Conservation (phyloP, 495 filamentous ascomycete species). For the Lasiosphaeria ovina region DNA sequence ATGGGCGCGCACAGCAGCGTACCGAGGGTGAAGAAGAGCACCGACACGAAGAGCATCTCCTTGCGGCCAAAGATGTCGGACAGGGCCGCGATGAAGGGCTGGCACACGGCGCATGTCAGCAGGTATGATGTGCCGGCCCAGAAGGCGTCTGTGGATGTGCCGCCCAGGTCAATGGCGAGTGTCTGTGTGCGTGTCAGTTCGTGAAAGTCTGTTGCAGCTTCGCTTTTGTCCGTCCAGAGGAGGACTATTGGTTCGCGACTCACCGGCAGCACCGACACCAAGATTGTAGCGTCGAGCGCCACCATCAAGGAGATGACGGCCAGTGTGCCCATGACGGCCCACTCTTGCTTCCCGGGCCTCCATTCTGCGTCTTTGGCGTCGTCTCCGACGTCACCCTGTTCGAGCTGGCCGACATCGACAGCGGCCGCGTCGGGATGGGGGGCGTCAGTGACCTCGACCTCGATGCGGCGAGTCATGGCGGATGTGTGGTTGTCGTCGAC, state of each 20-base stretch:
- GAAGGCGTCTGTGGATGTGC: slow-evolving; percentile 48
- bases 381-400: slow-evolving; percentile 20
- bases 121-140: slow-evolving; percentile 57
- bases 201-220: background rate
- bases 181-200: slow-evolving; percentile 11
- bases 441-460: background rate
- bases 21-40: slow-evolving; percentile 45
- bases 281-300: slow-evolving; percentile 55
- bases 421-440: slow-evolving; percentile 5
- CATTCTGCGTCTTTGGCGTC: slow-evolving; percentile 21
- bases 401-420: slow-evolving; percentile 12
- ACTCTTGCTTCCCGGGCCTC: slow-evolving; percentile 38
- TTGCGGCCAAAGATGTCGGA: slow-evolving; percentile 55
- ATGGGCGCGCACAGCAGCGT: slow-evolving; percentile 40
- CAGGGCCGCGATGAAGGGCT: slow-evolving; percentile 48
- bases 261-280: slow-evolving; percentile 46
- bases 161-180: slow-evolving; percentile 43
- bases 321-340: slow-evolving; percentile 43
- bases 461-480: background rate
- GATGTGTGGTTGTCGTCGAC: background rate
- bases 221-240: background rate
- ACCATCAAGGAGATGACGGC: slow-evolving; percentile 50
- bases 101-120: slow-evolving; percentile 44
- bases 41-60: slow-evolving; percentile 38
- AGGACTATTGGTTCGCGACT: slow-evolving; percentile 1